Evolutionary conservation across 2,329 filamentous ascomycete species (phyloP).

Genomic region (Ophiostoma sp.): DNA sequence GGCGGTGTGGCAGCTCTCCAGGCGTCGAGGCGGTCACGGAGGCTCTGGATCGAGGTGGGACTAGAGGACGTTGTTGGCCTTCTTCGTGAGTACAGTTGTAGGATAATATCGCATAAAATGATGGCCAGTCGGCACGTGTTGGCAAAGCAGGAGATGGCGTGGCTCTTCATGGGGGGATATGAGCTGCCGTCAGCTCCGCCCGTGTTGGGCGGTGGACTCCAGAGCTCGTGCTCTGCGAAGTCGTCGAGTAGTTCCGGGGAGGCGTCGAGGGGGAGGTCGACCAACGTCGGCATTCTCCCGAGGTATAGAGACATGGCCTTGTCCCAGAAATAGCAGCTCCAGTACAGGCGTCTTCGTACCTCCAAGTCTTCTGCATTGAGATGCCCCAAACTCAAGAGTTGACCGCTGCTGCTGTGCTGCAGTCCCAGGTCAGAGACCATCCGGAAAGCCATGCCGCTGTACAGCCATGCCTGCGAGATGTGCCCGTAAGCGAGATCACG

Average conservation of each 20-base stretch:
- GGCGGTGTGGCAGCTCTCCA: slow-evolving; percentile 29
- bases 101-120: slow-evolving; percentile 34
- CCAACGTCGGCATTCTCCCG: slow-evolving; percentile 32
- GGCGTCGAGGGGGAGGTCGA: slow-evolving; percentile 22
- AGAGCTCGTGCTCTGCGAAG: slow-evolving; percentile 29
- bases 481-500: slow-evolving; percentile 35
- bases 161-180: slow-evolving; percentile 32
- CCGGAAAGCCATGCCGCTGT: slow-evolving; percentile 38
- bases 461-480: slow-evolving; percentile 37
- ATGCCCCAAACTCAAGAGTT: slow-evolving; percentile 29
- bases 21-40: slow-evolving; percentile 25
- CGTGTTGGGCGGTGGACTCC: slow-evolving; percentile 27
- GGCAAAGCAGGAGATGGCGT: slow-evolving; percentile 34
- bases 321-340: slow-evolving; percentile 37
- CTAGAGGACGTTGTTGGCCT: not conserved
- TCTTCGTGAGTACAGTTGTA: slow-evolving; percentile 29
- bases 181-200: slow-evolving; percentile 21
- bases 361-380: slow-evolving; percentile 34
- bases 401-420: slow-evolving; percentile 32
- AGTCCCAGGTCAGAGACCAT: slow-evolving; percentile 36
- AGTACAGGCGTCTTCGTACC: slow-evolving; percentile 34
- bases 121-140: slow-evolving; percentile 33
- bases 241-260: slow-evolving; percentile 29
- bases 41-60: slow-evolving; percentile 17
- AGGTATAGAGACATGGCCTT: slow-evolving; percentile 36